Evolutionary conservation across 495 filamentous ascomycete genomes (phyloP), one percentile per base, ranked within the genome.

Genomic region (Annulohypoxylon maeteangense): DNA sequence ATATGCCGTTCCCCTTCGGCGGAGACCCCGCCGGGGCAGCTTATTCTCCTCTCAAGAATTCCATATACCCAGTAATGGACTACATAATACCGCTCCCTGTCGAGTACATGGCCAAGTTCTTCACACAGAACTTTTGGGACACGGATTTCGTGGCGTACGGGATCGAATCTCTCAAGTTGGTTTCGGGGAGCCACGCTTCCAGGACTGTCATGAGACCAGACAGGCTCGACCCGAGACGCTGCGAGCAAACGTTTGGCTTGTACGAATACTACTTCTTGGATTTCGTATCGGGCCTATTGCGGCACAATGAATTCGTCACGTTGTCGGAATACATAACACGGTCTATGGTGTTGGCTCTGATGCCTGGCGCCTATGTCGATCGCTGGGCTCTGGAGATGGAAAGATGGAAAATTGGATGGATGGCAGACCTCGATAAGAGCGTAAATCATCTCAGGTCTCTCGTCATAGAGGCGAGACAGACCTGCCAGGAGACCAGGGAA

Each of bases 41-140:
- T n/a, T n/a, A n/a, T n/a, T n/a, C n/a, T n/a, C n/a, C n/a, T n/a
- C n/a, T 65, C 45, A 16, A 3, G n/a, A n/a, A 12, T 22, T 18
- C 40, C 31, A 0, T 4, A 0, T 48, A 4, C 22, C 55, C 65
- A 5, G 45, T 45, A 12, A 53, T 63, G 18, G 34, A 45, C 1
- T 65, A 60, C 48, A 12, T 4, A 7, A 62, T 23, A 2, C 70
- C 69, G 25, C 4, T 78, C 4, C 66, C 70, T n/a, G 3, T 75
- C 22, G 55, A 67, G 0, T 67, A 62, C 45, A 27, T 71, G 8
- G 63, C 56, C 34, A 70, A 71, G 44, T 62, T 79, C 12, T 79
- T 79, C 58, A 61, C 1, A 1, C 36, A 72, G 51, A n/a, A 29
- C 0, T 79, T 77, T 57, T 79, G 77, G 77, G 32, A 67, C 11